phyloP scores from a whole-genome alignment of 1,139 yeast species.

The Yamadazyma atlantica region DNA sequence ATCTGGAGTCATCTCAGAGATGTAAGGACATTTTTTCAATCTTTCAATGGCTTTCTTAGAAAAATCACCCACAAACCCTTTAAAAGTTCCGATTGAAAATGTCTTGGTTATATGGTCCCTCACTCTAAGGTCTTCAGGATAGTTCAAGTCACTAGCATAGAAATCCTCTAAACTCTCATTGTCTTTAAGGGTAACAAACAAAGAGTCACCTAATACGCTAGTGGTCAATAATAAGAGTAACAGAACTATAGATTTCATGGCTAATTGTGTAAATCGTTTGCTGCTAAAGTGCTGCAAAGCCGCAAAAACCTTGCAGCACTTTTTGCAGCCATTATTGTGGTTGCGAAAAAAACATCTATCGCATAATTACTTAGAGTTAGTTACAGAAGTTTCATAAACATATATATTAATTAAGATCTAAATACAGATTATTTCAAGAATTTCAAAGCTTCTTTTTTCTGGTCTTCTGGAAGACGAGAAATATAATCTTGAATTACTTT shows the following conservation, averaged over 20 bases:
- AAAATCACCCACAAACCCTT: slow-evolving; percentile 64
- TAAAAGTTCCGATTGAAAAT: slow-evolving; percentile 60
- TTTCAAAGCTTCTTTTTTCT: slow-evolving; percentile 55
- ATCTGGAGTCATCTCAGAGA: slow-evolving; percentile 63
- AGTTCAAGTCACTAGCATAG: slow-evolving; percentile 34
- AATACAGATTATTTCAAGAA: slow-evolving; percentile 31
- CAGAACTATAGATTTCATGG: too few relatives aligned
- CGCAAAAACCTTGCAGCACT: too few relatives aligned
- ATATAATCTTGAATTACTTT: slow-evolving; percentile 63
- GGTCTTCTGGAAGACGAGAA: slow-evolving; percentile 45
- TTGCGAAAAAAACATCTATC: background rate
- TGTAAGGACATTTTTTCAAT: slow-evolving; percentile 47
- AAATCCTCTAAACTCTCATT: slow-evolving; percentile 38
- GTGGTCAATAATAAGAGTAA: background rate
- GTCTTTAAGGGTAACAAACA: slow-evolving; percentile 27
- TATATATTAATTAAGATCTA: too few relatives aligned
- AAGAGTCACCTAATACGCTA: slow-evolving; percentile 11
- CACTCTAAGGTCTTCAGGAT: slow-evolving; percentile 34
- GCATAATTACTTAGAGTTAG: too few relatives aligned
- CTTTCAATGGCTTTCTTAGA: slow-evolving; percentile 46
- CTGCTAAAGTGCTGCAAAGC: too few relatives aligned
- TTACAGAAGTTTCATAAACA: too few relatives aligned
- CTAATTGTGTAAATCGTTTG: too few relatives aligned
- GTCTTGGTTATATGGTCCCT: slow-evolving; percentile 44
- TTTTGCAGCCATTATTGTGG: background rate